Percentiles rank a stretch among this genome's conserved stretches.
Conservation (phyloP, 805 yeast species). For the Lipomyces anomalus region DNA sequence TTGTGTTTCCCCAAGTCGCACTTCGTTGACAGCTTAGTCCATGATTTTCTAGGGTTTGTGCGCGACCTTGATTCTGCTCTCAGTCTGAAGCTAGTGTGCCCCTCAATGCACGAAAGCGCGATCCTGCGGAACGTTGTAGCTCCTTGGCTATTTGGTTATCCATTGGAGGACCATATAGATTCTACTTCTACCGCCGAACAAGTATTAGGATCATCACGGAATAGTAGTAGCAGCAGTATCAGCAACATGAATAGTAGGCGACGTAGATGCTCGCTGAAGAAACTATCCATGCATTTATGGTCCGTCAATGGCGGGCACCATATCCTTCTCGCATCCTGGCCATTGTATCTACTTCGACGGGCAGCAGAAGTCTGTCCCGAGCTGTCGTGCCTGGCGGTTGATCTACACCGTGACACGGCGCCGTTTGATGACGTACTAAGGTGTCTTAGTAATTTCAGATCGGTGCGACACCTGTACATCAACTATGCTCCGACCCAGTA, state of each 20-base stretch:
- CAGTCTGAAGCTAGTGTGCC: conserved; percentile 16
- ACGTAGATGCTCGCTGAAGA: conserved; percentile 2
- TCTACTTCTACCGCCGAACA: not conserved
- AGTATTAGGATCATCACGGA: not conserved
- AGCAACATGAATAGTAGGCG: too few relatives aligned
- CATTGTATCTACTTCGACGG: too few relatives aligned
- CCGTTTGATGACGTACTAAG: conserved; percentile 9
- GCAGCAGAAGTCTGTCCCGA: conserved; percentile 1
- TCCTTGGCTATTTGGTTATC: conserved; percentile 19
- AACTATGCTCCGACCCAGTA: conserved; percentile 21
- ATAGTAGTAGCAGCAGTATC: too few relatives aligned
- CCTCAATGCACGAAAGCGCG: conserved; percentile 7
- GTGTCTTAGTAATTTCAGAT: conserved; percentile 4
- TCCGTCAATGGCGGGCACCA: conserved; percentile 12
- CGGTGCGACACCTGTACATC: conserved; percentile 7
- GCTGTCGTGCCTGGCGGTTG: conserved; percentile 15
- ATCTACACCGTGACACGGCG: conserved; percentile 13
- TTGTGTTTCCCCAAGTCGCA: too few relatives aligned
- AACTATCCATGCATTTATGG: conserved; percentile 21
- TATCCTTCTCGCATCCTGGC: conserved; percentile 19
- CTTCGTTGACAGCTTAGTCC: too few relatives aligned
- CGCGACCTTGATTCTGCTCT: conserved; percentile 12
- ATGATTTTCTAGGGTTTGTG: conserved; percentile 12
- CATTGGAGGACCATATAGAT: too few relatives aligned
- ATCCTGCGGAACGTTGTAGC: conserved; percentile 12